Conservation (phyloP, 495 filamentous ascomycete genomes). For the Neurospora tetrasperma region DNA sequence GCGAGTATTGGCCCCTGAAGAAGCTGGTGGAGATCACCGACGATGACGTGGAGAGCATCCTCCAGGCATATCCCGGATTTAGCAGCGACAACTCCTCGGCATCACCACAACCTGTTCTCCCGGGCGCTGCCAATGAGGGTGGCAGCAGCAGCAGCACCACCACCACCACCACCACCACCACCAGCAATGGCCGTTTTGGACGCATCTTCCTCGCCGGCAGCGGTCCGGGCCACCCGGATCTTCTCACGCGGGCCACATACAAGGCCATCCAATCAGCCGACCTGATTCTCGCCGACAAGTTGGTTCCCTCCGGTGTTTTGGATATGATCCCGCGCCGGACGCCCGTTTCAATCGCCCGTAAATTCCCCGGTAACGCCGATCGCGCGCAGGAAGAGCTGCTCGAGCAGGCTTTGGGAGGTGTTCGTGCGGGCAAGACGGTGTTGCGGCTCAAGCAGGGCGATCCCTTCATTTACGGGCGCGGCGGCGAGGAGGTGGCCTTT, state of each 20-base stretch:
- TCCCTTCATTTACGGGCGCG: constrained; percentile 90
- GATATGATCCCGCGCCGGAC: constrained; percentile 85
- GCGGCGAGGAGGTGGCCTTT: constrained; percentile 85
- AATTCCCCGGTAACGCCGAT: constrained; percentile 96
- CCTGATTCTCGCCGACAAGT: constrained; percentile 88
- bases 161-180: too few relatives aligned
- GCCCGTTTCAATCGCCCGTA: constrained; percentile 83
- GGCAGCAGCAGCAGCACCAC: neutral
- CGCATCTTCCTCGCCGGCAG: constrained; percentile 82
- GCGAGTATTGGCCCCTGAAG: constrained; percentile 94
- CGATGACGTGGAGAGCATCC: constrained; percentile 61
- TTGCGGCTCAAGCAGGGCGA: constrained; percentile 92
- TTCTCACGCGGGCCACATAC: constrained; percentile 81
- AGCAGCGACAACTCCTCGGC: neutral
- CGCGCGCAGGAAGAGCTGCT: constrained; percentile 86
- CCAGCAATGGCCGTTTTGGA: constrained; percentile 28
- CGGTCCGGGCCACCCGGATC: constrained; percentile 86
- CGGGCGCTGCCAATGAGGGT: neutral
- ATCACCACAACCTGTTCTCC: neutral
- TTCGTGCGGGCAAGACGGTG: constrained; percentile 65
- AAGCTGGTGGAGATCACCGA: constrained; percentile 71
- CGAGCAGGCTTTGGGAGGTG: constrained; percentile 60
- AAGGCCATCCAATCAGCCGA: constrained; percentile 77
- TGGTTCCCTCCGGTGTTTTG: constrained; percentile 79
- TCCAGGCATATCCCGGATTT: constrained; percentile 49